Conservation (phyloP, 805 yeast genomes). For the Wickerhamia fluorescens region DNA sequence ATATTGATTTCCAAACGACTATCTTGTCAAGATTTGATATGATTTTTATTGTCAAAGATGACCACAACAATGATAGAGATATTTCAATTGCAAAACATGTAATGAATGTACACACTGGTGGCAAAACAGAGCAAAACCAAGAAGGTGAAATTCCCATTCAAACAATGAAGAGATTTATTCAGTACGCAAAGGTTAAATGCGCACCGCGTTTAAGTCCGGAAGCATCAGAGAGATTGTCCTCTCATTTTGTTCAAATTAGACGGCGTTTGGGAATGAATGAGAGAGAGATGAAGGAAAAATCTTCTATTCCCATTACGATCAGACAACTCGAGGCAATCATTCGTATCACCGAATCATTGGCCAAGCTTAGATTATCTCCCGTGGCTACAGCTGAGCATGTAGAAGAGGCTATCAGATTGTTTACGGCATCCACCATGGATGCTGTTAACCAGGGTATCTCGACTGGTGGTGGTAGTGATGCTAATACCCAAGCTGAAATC, state of each 20-base stretch:
- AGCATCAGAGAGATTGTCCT: constrained; percentile 83
- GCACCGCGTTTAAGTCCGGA: constrained; percentile 88
- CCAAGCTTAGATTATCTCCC: constrained; percentile 77
- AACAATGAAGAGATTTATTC: constrained; percentile 85
- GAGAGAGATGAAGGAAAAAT: constrained; percentile 74
- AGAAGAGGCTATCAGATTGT: constrained; percentile 88
- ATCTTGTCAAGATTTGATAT: constrained; percentile 96
- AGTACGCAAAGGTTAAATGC: constrained; percentile 81
- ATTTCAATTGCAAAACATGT: constrained; percentile 90
- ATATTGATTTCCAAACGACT: constrained; percentile 95
- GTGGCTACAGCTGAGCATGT: constrained; percentile 86
- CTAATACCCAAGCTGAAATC: constrained; percentile 63
- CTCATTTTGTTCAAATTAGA: constrained; percentile 89
- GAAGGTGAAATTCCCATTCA: constrained; percentile 86
- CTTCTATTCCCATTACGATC: constrained; percentile 93
- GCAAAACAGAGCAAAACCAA: constrained; percentile 33
- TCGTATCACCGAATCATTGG: constrained; percentile 90
- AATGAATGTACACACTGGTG: constrained; percentile 88
- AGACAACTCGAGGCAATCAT: constrained; percentile 97
- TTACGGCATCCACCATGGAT: constrained; percentile 96
- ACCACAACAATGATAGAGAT: constrained; percentile 81
- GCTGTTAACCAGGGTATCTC: constrained; percentile 71
- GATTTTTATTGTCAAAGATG: constrained; percentile 96
- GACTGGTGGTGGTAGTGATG: constrained; percentile 34
- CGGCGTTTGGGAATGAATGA: constrained; percentile 77